These are phyloP conservation scores for Cercospora berteroae DNA, from an alignment of 2,329 filamentous ascomycete species.

Conservation along the genomic window DNA sequence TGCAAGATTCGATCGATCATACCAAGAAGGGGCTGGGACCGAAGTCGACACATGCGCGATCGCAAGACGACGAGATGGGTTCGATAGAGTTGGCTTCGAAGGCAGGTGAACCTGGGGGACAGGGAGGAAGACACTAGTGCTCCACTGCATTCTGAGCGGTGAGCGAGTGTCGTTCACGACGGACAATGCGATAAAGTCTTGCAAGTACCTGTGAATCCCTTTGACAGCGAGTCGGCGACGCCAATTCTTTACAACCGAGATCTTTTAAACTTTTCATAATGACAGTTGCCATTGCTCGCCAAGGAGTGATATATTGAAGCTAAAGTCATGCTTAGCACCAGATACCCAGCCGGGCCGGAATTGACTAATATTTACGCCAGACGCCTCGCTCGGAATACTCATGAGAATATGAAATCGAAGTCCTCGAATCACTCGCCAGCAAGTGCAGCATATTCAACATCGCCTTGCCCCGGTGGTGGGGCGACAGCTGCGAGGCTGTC, in stretches of 20 bases:
- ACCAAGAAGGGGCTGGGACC: conserved; percentile 41
- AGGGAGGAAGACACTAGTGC: not conserved
- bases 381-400: conserved; percentile 18
- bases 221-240: too few relatives aligned
- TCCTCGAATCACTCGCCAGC: conserved; percentile 62
- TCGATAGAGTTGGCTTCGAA: not conserved
- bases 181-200: too few relatives aligned
- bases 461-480: conserved; percentile 73
- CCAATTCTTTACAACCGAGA: not conserved
- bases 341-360: not conserved
- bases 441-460: conserved; percentile 81
- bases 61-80: not conserved
- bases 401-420: not conserved
- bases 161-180: not conserved
- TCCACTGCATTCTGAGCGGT: not conserved
- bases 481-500: conserved; percentile 57
- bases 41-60: conserved; percentile 40
- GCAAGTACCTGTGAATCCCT: too few relatives aligned
- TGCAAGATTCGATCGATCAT: conserved; percentile 42
- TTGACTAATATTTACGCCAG: not conserved
- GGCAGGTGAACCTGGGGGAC: not conserved
- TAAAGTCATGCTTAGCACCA: not conserved
- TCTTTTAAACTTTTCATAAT: not conserved
- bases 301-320: not conserved
- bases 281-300: not conserved